These are phyloP conservation scores for Puccinia novopanici DNA, from an alignment of 1,284 basidiomycete species.

Conservation along the genomic window DNA sequence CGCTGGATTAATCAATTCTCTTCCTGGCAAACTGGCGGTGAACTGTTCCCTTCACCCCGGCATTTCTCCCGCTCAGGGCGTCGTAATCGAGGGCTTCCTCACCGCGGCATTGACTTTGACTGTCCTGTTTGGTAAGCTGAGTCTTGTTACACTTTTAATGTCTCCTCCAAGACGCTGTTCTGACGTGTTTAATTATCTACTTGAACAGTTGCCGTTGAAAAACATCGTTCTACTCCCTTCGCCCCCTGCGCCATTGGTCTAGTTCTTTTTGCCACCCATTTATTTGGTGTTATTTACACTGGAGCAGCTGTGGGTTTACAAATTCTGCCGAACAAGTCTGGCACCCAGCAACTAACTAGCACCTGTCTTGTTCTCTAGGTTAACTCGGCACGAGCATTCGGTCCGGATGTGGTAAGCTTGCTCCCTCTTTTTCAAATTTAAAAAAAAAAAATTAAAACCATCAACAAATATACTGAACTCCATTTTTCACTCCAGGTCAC, in stretches of 20 bases:
- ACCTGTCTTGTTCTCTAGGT: not conserved
- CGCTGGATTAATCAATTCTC: conserved; percentile 67
- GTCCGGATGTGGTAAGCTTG: conserved; percentile 51
- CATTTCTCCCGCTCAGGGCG: conserved; percentile 26
- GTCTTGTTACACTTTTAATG: not conserved
- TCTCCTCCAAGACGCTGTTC: not conserved
- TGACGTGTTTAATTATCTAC: too few relatives aligned
- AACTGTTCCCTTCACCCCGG: conserved; percentile 57
- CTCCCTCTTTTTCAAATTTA: not conserved
- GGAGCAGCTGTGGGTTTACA: conserved; percentile 52
- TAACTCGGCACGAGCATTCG: conserved; percentile 53
- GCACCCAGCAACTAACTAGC: not conserved
- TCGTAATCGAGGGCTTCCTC: conserved; percentile 42
- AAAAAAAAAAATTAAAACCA: not conserved
- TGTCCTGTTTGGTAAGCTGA: conserved; percentile 39
- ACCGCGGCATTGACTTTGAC: conserved; percentile 30
- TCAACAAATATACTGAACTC: not conserved
- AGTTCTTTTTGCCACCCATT: conserved; percentile 53
- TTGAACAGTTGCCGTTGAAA: conserved; percentile 53
- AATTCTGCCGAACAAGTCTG: not conserved
- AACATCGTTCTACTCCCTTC: conserved; percentile 51
- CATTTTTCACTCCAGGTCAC: conserved; percentile 25
- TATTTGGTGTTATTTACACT: conserved; percentile 52
- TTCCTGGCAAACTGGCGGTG: conserved; percentile 66
- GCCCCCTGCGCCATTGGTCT: conserved; percentile 53